Conservation (phyloP, 495 filamentous ascomycete genomes). For the Sphaerosporella brunnea region DNA sequence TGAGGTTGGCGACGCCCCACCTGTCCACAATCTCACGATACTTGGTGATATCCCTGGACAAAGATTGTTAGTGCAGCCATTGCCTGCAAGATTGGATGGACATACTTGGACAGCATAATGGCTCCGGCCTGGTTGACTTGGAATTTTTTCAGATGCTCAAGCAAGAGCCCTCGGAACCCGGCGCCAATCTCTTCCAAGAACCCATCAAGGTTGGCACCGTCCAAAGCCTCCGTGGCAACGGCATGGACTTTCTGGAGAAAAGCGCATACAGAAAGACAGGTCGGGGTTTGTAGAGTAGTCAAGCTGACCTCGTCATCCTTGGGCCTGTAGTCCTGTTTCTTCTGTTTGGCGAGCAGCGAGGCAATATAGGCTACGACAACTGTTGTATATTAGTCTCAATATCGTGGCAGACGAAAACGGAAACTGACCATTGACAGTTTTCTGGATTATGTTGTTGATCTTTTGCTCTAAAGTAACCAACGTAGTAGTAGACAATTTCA, state of each 20-base stretch:
- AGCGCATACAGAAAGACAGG: slow-evolving; percentile 56
- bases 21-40: slow-evolving; percentile 68
- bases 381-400: slow-evolving; percentile 3
- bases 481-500: slow-evolving; percentile 56
- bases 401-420: background rate
- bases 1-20: slow-evolving; percentile 56
- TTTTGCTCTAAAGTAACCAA: slow-evolving; percentile 73
- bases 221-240: slow-evolving; percentile 46
- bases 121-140: slow-evolving; percentile 78
- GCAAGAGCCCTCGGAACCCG: slow-evolving; percentile 53
- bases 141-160: slow-evolving; percentile 90
- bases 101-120: slow-evolving; percentile 67
- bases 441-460: slow-evolving; percentile 68
- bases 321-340: slow-evolving; percentile 83
- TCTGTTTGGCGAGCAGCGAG: slow-evolving; percentile 60
- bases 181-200: slow-evolving; percentile 74
- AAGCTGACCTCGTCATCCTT: slow-evolving; percentile 66
- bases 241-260: slow-evolving; percentile 54
- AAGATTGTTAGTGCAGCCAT: background rate
- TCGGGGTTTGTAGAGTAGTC: slow-evolving; percentile 70
- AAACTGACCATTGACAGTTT: slow-evolving; percentile 46
- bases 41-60: slow-evolving; percentile 54
- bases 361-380: slow-evolving; percentile 61
- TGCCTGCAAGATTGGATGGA: background rate
- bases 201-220: slow-evolving; percentile 55